Base-by-base conservation (phyloP, 108 stramenopile genomes). In the Epipyxis sp. region DNA sequence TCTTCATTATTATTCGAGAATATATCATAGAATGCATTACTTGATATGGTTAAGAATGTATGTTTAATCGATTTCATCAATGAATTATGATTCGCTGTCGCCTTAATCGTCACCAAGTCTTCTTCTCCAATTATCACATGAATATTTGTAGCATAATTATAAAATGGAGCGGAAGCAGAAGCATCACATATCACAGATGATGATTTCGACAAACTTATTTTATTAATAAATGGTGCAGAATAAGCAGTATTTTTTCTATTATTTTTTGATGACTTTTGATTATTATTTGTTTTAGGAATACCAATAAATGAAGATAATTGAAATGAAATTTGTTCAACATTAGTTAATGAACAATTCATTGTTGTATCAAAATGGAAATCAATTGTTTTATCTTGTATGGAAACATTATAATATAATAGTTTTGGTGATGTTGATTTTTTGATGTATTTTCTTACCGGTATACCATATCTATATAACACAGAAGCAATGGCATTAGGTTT, bases 91-190 rank as follows among this genome's bases (percentile, higher is more conserved):
- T n/a, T n/a, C n/a, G n/a, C n/a, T n/a, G 44, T 54, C 10, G 13
- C 25, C 50, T 74, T 74, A n/a, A n/a, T n/a, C n/a, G n/a, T n/a
- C n/a, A n/a, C 20, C 29, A 68, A 40, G 40, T 68, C 65, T 37
- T 68, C 20, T 25, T 16, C 39, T 37, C 71, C 34, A 32, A 74
- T 27, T 32, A 6, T 16, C 61, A 65, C 61, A 37, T 37, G 61
- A 6, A 20, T 16, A 16, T 16, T 57, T 25, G 54, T 57, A 25
- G 16, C 54, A 25, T 57, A 57, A n/a, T n/a, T n/a, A n/a, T n/a
- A n/a, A n/a, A n/a, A n/a, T n/a, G 54, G 20, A 25, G 54, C 54
- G 54, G 54, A 25, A 25, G 54, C 54, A 16, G 54, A 57, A 25
- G 25, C 54, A 57, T 16, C 54, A 25, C 54, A 25, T 57, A 16